Evolutionary conservation across 2,329 filamentous ascomycete species (phyloP), one percentile per base, ranked within the genome.

Genomic region (Chaetomiaceae sp.): DNA sequence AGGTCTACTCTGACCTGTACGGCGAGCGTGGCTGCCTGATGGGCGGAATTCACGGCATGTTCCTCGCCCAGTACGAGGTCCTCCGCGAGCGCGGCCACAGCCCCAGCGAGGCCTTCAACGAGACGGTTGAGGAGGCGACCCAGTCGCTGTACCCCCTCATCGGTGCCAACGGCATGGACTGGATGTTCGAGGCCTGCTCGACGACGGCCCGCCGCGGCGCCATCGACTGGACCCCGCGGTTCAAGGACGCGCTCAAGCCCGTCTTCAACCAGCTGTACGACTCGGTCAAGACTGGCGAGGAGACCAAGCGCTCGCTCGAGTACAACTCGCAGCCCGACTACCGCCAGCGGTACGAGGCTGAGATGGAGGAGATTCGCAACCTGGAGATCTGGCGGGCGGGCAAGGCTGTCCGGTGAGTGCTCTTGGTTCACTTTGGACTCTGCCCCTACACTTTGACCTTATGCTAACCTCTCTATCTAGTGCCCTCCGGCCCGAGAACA

Each of bases 21-120:
- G 94, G 94, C 76, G 94, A 99, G 87, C 91, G 94, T 79, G 94
- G 94, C 73, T 99, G 94, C 86, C 81, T 99, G 69, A 99, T 99
- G 94, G 94, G 94, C 67, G 94, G 94, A 76, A 99, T 99, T 77
- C 94, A 99, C 84, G 94, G 94, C 73, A 99, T 99, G 94, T 99
- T 99, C 89, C 90, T 99, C 65, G 94, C 94, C 59, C 94, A 99
- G 81, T 99, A 99, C 84, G 94, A 99, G 84, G 94, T 99, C 65
- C 91, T 99, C 76, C 91, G 94, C 71, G 94, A 99, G 86, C 87
- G 89, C 66, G 94, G 94, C 76, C 94, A 99, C 86, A 88, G 82
- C 76, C 94, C 94, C 73, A 92, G 87, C 67, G 94, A 99, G 80
- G 94, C 94, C 64, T 99, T 99, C 87, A 99, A 99, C 85, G 94